Evolutionary conservation across 2,329 filamentous ascomycete genomes (phyloP).

Genomic region (Plenodomus biglobosus): DNA sequence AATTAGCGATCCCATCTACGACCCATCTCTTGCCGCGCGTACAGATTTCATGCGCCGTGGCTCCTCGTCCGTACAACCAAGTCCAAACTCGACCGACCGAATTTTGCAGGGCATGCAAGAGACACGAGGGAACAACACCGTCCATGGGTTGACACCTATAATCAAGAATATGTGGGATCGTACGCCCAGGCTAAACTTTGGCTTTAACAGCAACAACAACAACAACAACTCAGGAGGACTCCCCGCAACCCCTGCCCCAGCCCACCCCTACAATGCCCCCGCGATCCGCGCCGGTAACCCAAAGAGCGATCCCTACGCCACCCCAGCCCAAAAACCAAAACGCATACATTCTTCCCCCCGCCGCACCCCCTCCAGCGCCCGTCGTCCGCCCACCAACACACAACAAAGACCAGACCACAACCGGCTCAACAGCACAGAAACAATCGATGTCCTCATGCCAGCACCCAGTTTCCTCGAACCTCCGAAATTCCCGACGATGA

Average conservation of each 20-base stretch:
- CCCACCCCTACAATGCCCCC: slow-evolving; percentile 6
- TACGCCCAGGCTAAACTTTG: slow-evolving; percentile 37
- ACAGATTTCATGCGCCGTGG: slow-evolving; percentile 43
- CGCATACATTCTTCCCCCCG: slow-evolving; percentile 22
- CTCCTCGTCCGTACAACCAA: slow-evolving; percentile 26
- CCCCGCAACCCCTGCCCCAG: slow-evolving; percentile 18
- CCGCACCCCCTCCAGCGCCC: slow-evolving; percentile 17
- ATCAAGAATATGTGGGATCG: slow-evolving; percentile 43
- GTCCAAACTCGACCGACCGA: slow-evolving; percentile 32
- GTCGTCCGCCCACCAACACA: slow-evolving; percentile 14
- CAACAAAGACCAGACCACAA: slow-evolving; percentile 1
- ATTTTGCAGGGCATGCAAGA: slow-evolving; percentile 26
- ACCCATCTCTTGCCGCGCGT: slow-evolving; percentile 37
- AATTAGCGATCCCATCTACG: slow-evolving; percentile 45
- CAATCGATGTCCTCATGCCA: slow-evolving; percentile 49
- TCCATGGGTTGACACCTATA: slow-evolving; percentile 31
- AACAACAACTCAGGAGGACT: slow-evolving; percentile 11
- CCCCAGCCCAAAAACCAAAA: slow-evolving; percentile 30
- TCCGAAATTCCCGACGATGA: slow-evolving; percentile 35
- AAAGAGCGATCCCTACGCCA: slow-evolving; percentile 37
- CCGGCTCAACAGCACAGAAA: slow-evolving; percentile 46
- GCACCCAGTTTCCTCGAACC: slow-evolving; percentile 40
- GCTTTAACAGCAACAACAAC: slow-evolving; percentile 13
- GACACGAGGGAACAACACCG: slow-evolving; percentile 9
- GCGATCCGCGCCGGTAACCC: slow-evolving; percentile 31